Evolutionary conservation across 2,329 filamentous ascomycete genomes (phyloP).

Genomic region (Trichoderma citrinoviride): DNA sequence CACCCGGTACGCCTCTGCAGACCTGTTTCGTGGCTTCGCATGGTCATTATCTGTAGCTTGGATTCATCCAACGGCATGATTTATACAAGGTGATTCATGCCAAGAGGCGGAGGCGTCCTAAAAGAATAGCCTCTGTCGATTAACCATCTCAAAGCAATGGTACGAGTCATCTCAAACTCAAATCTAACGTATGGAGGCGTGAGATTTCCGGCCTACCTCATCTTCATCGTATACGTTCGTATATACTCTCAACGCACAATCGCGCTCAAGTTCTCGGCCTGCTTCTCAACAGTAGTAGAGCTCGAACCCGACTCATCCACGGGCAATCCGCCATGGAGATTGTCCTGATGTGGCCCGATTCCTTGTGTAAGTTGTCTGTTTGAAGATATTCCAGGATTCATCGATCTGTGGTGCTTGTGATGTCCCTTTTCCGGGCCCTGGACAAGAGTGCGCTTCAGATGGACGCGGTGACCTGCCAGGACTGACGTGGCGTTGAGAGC

Average conservation of each 20-base stretch:
- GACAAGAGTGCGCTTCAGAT: conserved; percentile 37
- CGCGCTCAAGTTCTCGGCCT: conserved; percentile 32
- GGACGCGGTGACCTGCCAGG: conserved; percentile 38
- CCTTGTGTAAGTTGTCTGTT: conserved; percentile 22
- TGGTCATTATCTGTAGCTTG: too few relatives aligned
- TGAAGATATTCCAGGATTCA: conserved; percentile 31
- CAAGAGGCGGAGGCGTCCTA: too few relatives aligned
- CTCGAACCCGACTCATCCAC: conserved; percentile 34
- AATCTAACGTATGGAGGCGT: too few relatives aligned
- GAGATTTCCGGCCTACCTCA: too few relatives aligned
- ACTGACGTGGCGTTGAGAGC: conserved; percentile 35
- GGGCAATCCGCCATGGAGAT: conserved; percentile 37
- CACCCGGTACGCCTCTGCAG: too few relatives aligned
- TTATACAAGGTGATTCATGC: too few relatives aligned
- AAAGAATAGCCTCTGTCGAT: too few relatives aligned
- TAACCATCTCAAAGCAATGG: too few relatives aligned
- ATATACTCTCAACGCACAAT: conserved; percentile 35
- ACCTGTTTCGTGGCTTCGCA: too few relatives aligned
- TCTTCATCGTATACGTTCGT: conserved; percentile 7
- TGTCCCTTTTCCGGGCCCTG: conserved; percentile 35
- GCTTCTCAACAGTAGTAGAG: conserved; percentile 32
- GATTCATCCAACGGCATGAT: too few relatives aligned
- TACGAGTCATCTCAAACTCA: too few relatives aligned
- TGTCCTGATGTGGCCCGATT: conserved; percentile 30
- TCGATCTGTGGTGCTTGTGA: conserved; percentile 31